Conservation (phyloP, 139 green algal genomes). For the Zygnema cylindricum region DNA sequence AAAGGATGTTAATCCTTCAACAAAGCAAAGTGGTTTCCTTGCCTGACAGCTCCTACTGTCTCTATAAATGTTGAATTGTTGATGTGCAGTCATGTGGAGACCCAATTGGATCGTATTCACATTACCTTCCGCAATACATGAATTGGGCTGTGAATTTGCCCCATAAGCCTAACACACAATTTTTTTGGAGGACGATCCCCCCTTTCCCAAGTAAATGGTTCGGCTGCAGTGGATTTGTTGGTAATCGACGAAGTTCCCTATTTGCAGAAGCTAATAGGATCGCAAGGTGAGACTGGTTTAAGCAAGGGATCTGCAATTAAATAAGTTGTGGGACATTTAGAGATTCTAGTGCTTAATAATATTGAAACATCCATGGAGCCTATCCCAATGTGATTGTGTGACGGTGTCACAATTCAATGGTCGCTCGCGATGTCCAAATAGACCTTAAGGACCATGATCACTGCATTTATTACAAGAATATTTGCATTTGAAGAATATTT, state of each 20-base stretch:
- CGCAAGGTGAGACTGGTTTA: constrained; percentile 5
- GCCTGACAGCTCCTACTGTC: not conserved
- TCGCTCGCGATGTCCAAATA: too few relatives aligned
- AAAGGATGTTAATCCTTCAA: not conserved
- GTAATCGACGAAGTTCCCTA: not conserved
- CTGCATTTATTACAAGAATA: too few relatives aligned
- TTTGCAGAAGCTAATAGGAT: not conserved
- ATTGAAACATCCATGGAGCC: too few relatives aligned
- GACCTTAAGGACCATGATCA: too few relatives aligned
- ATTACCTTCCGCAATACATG: constrained; percentile 13
- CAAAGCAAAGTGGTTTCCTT: not conserved
- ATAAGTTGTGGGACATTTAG: too few relatives aligned
- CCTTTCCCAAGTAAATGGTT: not conserved
- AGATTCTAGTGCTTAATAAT: too few relatives aligned
- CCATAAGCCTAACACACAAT: not conserved
- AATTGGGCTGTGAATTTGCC: not conserved
- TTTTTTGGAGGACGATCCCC: constrained; percentile 8
- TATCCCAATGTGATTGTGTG: too few relatives aligned
- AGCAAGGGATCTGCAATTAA: too few relatives aligned
- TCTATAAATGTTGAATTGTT: not conserved
- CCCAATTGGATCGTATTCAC: constrained; percentile 3
- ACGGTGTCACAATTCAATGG: too few relatives aligned
- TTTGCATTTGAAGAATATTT: too few relatives aligned
- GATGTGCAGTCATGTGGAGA: constrained; percentile 8
- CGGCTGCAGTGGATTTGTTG: not conserved